Percentiles rank a stretch among this genome's conserved stretches.
phyloP scores from a whole-genome alignment of 176 grass and related monocot species.

The Echinochloa phyllopogon region DNA sequence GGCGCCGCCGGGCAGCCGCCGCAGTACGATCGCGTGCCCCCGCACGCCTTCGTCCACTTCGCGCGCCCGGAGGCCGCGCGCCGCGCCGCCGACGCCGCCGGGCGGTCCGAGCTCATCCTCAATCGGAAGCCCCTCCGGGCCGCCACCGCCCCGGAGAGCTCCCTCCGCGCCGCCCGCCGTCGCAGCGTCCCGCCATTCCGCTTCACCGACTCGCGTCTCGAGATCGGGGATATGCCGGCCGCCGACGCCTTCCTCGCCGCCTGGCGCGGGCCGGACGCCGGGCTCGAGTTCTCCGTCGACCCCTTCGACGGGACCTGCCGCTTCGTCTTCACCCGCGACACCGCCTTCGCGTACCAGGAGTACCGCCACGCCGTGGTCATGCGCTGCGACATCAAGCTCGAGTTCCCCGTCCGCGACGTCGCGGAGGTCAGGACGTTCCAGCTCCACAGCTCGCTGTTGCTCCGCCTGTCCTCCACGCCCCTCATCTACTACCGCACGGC shows the following conservation, averaged over 20 bases:
- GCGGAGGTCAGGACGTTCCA: constrained; percentile 47
- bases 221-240: constrained; percentile 57
- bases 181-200: constrained; percentile 53
- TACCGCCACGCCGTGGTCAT: constrained; percentile 45
- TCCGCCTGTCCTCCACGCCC: constrained; percentile 51
- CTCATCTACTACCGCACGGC: constrained; percentile 71
- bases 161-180: constrained; percentile 57
- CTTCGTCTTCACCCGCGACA: constrained; percentile 66
- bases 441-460: constrained; percentile 50
- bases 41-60: constrained; percentile 94
- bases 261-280: constrained; percentile 56
- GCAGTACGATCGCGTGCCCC: constrained; percentile 57
- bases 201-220: constrained; percentile 63
- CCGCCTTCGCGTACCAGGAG: constrained; percentile 56
- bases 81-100: constrained; percentile 54
- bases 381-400: constrained; percentile 73
- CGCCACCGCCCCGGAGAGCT: constrained; percentile 53
- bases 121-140: constrained; percentile 43
- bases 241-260: constrained; percentile 53
- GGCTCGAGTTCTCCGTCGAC: constrained; percentile 71
- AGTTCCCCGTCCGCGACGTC: constrained; percentile 67
- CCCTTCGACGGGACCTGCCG: constrained; percentile 73
- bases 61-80: constrained; percentile 59
- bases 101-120: constrained; percentile 58
- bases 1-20: constrained; percentile 18